Conservation (phyloP, 441 rosid species). For the Francoa sonchifolia region DNA sequence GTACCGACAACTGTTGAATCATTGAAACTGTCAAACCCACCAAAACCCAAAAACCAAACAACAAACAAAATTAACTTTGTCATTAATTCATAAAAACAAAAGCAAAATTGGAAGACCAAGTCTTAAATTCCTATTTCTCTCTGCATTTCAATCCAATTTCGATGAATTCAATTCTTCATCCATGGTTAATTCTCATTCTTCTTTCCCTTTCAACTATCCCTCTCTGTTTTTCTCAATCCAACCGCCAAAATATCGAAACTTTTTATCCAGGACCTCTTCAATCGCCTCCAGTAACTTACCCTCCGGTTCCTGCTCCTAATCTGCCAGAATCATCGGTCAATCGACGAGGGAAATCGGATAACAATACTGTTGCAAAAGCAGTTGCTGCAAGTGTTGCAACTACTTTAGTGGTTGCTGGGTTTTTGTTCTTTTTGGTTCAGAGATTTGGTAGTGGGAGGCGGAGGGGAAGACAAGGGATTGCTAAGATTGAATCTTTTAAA, state of each 20-base stretch:
- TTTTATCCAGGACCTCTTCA: slow-evolving; percentile 25
- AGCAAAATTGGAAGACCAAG: no score
- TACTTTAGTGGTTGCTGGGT: slow-evolving; percentile 38
- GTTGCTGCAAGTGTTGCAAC: slow-evolving; percentile 53
- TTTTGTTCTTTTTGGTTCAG: slow-evolving; percentile 41
- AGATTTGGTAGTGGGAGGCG: slow-evolving; percentile 19
- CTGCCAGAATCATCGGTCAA: background rate
- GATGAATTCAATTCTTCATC: no score
- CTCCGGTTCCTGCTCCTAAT: slow-evolving; percentile 11
- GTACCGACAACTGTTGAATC: no score
- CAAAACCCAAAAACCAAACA: no score
- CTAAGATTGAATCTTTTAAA: background rate
- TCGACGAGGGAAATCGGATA: no score
- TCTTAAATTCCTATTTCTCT: no score
- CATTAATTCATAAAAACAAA: no score
- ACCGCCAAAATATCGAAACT: slow-evolving; percentile 52
- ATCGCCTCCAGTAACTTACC: background rate
- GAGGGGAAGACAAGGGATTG: slow-evolving; percentile 16
- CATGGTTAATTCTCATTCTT: slow-evolving; percentile 29
- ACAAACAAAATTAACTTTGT: no score
- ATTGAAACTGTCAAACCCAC: no score
- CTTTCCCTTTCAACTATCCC: slow-evolving; percentile 15
- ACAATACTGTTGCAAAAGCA: slow-evolving; percentile 35
- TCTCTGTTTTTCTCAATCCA: slow-evolving; percentile 30
- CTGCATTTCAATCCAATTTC: no score